Percentiles rank a stretch among this genome's conserved stretches.
Conservation (phyloP, 2,329 filamentous ascomycete species). For the Fusarium napiforme region DNA sequence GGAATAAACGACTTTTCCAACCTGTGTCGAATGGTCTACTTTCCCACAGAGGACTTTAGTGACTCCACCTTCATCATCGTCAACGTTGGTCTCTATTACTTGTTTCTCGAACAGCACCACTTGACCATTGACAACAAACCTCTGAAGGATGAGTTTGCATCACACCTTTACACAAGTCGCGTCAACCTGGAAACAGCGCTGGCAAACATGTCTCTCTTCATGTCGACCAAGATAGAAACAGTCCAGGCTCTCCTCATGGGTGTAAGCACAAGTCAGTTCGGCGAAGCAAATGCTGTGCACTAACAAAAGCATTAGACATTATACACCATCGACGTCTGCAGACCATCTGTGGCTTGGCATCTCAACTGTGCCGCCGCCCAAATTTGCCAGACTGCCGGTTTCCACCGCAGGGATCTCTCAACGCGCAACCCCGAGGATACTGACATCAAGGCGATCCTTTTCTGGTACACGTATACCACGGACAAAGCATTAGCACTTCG, state of each 20-base stretch:
- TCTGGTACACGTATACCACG: conserved; percentile 65
- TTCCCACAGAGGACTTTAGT: conserved; percentile 61
- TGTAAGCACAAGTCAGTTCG: conserved; percentile 52
- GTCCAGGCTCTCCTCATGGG: conserved; percentile 69
- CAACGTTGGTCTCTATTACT: conserved; percentile 60
- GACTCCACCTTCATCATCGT: conserved; percentile 63
- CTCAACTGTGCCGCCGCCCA: conserved; percentile 67
- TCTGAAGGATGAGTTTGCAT: conserved; percentile 51
- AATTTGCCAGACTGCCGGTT: conserved; percentile 71
- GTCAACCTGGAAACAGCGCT: conserved; percentile 63
- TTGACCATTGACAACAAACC: conserved; percentile 47
- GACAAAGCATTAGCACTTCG: conserved; percentile 69
- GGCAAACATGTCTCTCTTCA: conserved; percentile 64
- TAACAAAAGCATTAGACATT: conserved; percentile 56
- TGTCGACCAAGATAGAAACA: conserved; percentile 64
- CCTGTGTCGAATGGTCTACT: conserved; percentile 62
- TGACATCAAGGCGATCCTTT: conserved; percentile 56
- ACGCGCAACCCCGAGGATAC: conserved; percentile 48
- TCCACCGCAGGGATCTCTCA: conserved; percentile 58
- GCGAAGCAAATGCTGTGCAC: neutral
- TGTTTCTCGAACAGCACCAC: conserved; percentile 60
- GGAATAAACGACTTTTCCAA: conserved; percentile 62
- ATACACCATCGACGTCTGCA: conserved; percentile 71
- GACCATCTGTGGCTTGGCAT: conserved; percentile 73
- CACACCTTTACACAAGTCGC: conserved; percentile 55